Evolutionary conservation across 1,284 basidiomycete genomes (phyloP).

Genomic region (Golubevia pallescens): DNA sequence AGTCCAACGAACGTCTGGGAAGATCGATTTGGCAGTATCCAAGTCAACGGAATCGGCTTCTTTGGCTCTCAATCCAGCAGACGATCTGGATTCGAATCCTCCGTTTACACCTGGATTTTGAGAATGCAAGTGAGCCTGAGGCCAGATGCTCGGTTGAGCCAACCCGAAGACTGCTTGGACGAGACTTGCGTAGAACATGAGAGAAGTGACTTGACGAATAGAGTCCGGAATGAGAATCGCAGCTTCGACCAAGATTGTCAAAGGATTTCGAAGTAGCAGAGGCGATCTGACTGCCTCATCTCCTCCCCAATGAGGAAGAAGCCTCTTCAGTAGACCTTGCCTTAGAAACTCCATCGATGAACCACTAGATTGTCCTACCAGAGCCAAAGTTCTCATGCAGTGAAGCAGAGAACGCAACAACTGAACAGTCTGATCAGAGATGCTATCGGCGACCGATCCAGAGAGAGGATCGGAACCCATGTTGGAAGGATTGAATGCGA

Average conservation of each 20-base stretch:
- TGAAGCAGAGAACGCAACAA: slow-evolving; percentile 47
- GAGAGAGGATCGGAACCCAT: slow-evolving; percentile 18
- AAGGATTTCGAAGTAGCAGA: slow-evolving; percentile 52
- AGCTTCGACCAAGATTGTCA: slow-evolving; percentile 56
- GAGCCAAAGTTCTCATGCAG: slow-evolving; percentile 29
- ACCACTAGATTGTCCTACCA: slow-evolving; percentile 15
- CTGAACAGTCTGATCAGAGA: slow-evolving; percentile 34
- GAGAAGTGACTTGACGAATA: slow-evolving; percentile 50
- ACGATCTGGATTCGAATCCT: slow-evolving; percentile 7
- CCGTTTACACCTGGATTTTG: slow-evolving; percentile 1
- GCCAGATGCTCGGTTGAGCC: slow-evolving; percentile 56
- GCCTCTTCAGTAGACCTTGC: slow-evolving; percentile 54
- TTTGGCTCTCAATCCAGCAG: slow-evolving; percentile 20
- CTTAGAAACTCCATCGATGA: slow-evolving; percentile 19
- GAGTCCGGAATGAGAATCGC: slow-evolving; percentile 47
- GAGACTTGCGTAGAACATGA: slow-evolving; percentile 60
- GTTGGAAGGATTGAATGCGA: slow-evolving; percentile 20
- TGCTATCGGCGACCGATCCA: slow-evolving; percentile 28
- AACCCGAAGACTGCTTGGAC: slow-evolving; percentile 60
- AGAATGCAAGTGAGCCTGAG: slow-evolving; percentile 17
- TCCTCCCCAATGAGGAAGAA: slow-evolving; percentile 58
- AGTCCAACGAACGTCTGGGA: slow-evolving; percentile 58
- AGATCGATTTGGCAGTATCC: slow-evolving; percentile 33
- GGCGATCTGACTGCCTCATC: slow-evolving; percentile 55
- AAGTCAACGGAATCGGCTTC: slow-evolving; percentile 27